Evolutionary conservation across 768 basidiomycete species (phyloP).

Genomic region (Lyophyllum atratum): DNA sequence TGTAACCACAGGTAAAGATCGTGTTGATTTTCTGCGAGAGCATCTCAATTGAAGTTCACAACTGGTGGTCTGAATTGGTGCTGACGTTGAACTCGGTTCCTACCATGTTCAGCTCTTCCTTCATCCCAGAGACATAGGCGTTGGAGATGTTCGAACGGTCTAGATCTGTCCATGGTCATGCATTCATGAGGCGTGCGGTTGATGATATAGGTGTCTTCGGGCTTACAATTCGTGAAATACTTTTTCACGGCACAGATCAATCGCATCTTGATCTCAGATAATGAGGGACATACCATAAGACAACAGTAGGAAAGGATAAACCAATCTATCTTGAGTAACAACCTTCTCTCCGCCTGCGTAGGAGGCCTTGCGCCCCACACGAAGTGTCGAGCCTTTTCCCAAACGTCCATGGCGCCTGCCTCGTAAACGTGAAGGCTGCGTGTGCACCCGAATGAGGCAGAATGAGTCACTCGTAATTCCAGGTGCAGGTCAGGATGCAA

Average conservation of each 20-base stretch:
- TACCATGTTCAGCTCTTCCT: slow-evolving; percentile 65
- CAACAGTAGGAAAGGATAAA: slow-evolving; percentile 74
- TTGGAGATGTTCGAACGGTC: slow-evolving; percentile 71
- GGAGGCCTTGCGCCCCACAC: slow-evolving; percentile 19
- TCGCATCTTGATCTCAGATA: slow-evolving; percentile 5
- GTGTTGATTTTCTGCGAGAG: slow-evolving; percentile 59
- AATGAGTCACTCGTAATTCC: slow-evolving; percentile 1
- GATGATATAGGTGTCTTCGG: too few relatives aligned
- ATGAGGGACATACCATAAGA: slow-evolving; percentile 50
- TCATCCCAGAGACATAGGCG: slow-evolving; percentile 82
- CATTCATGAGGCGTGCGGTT: too few relatives aligned
- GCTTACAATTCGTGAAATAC: slow-evolving; percentile 68
- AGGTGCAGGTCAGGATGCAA: not conserved
- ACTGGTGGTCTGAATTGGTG: not conserved
- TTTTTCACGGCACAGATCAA: slow-evolving; percentile 22
- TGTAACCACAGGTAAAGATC: slow-evolving; percentile 75
- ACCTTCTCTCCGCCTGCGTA: slow-evolving; percentile 38
- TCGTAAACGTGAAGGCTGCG: not conserved
- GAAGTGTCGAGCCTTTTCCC: slow-evolving; percentile 9
- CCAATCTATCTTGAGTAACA: slow-evolving; percentile 64
- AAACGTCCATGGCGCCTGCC: not conserved
- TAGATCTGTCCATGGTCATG: slow-evolving; percentile 44
- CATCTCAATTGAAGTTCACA: slow-evolving; percentile 7
- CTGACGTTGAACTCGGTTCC: slow-evolving; percentile 64
- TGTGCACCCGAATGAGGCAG: not conserved